Evolutionary conservation across 148 eudicot species (phyloP), one percentile per base, ranked within the genome.

Genomic region (Rhododendron molle): DNA sequence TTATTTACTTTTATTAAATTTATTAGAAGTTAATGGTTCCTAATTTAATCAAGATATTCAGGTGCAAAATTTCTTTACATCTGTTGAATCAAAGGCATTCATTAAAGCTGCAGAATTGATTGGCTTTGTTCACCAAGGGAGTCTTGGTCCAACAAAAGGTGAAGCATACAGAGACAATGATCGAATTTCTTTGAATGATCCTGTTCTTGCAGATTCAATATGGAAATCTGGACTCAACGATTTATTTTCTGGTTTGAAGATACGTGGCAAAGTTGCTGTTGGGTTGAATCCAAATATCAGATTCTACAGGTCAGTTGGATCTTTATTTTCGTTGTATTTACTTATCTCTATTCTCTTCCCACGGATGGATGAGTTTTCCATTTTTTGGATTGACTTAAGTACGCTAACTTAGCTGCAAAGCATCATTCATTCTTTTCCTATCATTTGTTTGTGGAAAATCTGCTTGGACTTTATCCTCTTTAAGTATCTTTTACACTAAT

Each of bases 121-220:
- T 83, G 99, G 98, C 58, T 97, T 97, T 92, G 90, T 89, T 56
- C 99, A 93, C 86, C 98, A 97, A 93, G 99, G 99, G 69, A 97
- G 99, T 87, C 99, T 93, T 90, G 99, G 98, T 80, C 98, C 99
- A 3, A 81, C 96, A 50, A 83, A 88, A 79, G 98, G 99, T 52
- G 98, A 97, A 90, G 99, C 99, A 40, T 97, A 89, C 77, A 94
- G 98, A 91, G 98, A 97, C 90, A 97, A 97, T 91, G 98, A 95
- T 85, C 93, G 98, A 15, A 91, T 95, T 71, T 90, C 98, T 78
- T 93, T 94, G 78, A 87, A 87, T 86, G 95, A 95, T 86, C 95
- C 94, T 73, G 85, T 84, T 83, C 98, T 95, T 84, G 98, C 99
- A 30, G 88, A 89, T 52, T 84, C 76, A 71, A 76, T 97, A 83